Evolutionary conservation across 352 stramenopile species (phyloP).

Genomic region (Aphanomyces astaci): DNA sequence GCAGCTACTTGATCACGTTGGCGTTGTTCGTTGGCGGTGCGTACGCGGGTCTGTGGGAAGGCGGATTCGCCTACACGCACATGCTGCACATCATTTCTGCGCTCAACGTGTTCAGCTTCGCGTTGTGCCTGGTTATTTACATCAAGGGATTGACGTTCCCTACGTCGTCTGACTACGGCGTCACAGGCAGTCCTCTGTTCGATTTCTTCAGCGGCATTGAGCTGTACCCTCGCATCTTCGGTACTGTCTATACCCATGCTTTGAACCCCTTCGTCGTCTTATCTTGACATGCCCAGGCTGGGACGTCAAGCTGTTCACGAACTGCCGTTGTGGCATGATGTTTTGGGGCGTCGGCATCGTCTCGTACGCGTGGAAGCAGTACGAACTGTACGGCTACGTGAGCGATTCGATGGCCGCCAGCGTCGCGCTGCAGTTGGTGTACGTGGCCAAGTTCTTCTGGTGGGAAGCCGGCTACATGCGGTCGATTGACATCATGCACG

Average conservation of each 20-base stretch:
- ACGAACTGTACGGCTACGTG: slow-evolving; percentile 58
- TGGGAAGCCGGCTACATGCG: slow-evolving; percentile 96
- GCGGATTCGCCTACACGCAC: slow-evolving; percentile 79
- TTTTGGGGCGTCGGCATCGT: slow-evolving; percentile 91
- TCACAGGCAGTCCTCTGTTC: slow-evolving; percentile 86
- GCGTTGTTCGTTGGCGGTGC: slow-evolving; percentile 55
- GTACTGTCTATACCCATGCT: neutral
- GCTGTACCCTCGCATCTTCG: slow-evolving; percentile 90
- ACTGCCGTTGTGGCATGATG: slow-evolving; percentile 96
- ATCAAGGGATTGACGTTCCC: slow-evolving; percentile 85
- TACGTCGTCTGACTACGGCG: slow-evolving; percentile 88
- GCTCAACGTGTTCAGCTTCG: slow-evolving; percentile 93
- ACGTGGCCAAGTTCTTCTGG: slow-evolving; percentile 97
- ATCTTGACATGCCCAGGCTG: slow-evolving; percentile 45
- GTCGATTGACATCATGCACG: slow-evolving; percentile 96
- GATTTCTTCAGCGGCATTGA: slow-evolving; percentile 98
- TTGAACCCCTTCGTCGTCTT: neutral
- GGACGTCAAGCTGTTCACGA: slow-evolving; percentile 97
- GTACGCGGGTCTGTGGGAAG: slow-evolving; percentile 52
- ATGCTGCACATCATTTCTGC: slow-evolving; percentile 82
- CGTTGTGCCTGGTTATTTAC: slow-evolving; percentile 88
- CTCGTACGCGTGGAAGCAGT: slow-evolving; percentile 88
- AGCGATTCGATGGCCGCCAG: slow-evolving; percentile 86
- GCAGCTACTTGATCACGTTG: slow-evolving; percentile 84
- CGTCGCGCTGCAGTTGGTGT: slow-evolving; percentile 87